Percentiles rank a stretch among this genome's conserved stretches.
Conservation (phyloP, 495 filamentous ascomycete genomes). For the Annulohypoxylon maeteangense region DNA sequence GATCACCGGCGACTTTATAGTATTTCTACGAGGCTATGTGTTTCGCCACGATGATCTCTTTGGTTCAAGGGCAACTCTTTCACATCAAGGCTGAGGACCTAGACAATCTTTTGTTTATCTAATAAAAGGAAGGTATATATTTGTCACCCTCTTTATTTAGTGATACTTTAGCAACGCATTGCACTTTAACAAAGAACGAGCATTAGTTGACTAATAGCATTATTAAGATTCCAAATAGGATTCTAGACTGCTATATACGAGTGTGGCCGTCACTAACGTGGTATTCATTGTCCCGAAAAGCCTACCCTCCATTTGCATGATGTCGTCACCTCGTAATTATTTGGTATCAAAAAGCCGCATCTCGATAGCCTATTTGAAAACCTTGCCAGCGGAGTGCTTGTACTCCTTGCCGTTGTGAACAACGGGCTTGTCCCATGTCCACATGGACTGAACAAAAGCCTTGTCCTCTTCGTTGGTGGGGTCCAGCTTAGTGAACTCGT, state of each 20-base stretch:
- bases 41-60: background rate
- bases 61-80: background rate
- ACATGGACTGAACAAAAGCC: conserved; percentile 85
- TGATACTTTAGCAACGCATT: background rate
- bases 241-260: conserved; percentile 23
- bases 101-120: conserved; percentile 9
- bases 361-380: conserved; percentile 88
- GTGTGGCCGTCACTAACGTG: conserved; percentile 11
- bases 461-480: conserved; percentile 81
- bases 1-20: conserved; percentile 15
- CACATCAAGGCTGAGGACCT: background rate
- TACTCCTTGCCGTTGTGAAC: conserved; percentile 82
- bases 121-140: too few species aligned
- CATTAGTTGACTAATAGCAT: conserved; percentile 27
- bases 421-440: conserved; percentile 85
- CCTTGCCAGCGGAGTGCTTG: conserved; percentile 80
- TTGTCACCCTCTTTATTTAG: background rate
- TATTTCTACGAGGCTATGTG: background rate
- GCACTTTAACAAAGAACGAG: conserved; percentile 15
- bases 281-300: conserved; percentile 28
- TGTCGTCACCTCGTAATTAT: conserved; percentile 46
- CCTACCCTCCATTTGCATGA: conserved; percentile 35
- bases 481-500: conserved; percentile 95
- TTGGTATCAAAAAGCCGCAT: conserved; percentile 10
- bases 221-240: conserved; percentile 25